Base-by-base conservation (phyloP, 768 basidiomycete species). In the Antrodiella citrinella region DNA sequence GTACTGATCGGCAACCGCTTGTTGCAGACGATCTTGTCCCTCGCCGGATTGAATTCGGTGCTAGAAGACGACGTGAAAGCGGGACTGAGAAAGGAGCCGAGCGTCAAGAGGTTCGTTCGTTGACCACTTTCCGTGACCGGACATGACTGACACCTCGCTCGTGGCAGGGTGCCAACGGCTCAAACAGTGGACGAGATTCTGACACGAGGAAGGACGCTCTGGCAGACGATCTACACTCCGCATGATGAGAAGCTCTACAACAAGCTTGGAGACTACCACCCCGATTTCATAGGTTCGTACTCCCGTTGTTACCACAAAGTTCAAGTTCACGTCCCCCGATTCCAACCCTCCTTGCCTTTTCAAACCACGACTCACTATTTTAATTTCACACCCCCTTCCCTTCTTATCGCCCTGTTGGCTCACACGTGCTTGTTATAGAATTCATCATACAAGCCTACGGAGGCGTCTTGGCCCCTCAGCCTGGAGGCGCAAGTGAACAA, bases 391-490 rank as follows among this genome's bases (percentile, higher is more conserved):
- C 41, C 19, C 26, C 13, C 9, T 26, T 26, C 13, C 24, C 24
- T 39, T 24, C 38, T 20, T 20, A 21, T 46, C 30, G 18, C 45
- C 41, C 25, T 30, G 23, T 48, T 54, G 47, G 45, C 43, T 25
- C 48, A 13, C 39, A 26, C 35, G 35, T 24, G 12, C 47, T 49
- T 41, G 41, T 44, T 48, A 42, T 56, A 91, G 90, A 80, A 52
- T 91, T 91, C 70, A 88, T 92, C 62, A 87, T 91, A 72, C 86
- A 89, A 68, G 77, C 77, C 54, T 92, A 92, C 65, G 89, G 89
- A 63, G 71, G 82, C 38, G 77, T 91, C 35, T 76, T 92, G 59
- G 70, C 86, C 57, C 88, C 88, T 57, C 66, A 87, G 62, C 82
- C 86, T 54, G 81, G 78, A 59, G 75, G 68, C n/a, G 54, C 54